Conservation (phyloP, 148 eudicot species). For the Diospyros kaki region DNA sequence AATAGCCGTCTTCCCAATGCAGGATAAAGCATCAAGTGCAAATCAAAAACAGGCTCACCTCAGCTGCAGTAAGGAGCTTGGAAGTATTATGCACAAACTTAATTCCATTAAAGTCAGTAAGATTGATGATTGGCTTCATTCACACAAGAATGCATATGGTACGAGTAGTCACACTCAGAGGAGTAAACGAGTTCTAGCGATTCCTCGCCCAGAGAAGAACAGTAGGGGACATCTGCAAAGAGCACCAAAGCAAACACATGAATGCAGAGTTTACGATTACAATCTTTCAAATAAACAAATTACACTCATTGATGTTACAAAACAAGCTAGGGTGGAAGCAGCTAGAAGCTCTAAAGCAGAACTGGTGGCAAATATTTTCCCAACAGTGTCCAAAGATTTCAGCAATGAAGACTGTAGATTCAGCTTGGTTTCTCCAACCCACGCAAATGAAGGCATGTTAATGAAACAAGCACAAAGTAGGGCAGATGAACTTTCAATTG, state of each 20-base stretch:
- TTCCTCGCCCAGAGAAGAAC: slow-evolving; percentile 13
- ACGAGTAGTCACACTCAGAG: not conserved
- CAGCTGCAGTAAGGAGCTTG: not conserved
- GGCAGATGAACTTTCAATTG: slow-evolving; percentile 5
- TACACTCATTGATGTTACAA: not conserved
- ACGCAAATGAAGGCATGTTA: not conserved
- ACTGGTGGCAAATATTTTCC: not conserved
- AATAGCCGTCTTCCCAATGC: not conserved
- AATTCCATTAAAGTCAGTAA: slow-evolving; percentile 8
- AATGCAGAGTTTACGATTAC: not conserved
- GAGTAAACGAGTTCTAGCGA: slow-evolving; percentile 12
- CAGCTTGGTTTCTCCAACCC: not conserved
- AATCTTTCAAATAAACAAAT: not conserved
- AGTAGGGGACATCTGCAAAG: not conserved
- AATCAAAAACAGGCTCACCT: not conserved
- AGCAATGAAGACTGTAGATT: not conserved
- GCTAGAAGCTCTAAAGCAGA: slow-evolving; percentile 6
- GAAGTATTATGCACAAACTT: slow-evolving; percentile 1
- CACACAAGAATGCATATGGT: not conserved
- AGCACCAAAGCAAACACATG: not conserved
- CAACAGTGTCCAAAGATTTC: not conserved
- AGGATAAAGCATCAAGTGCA: not conserved
- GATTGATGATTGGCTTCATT: slow-evolving; percentile 15
- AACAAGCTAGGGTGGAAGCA: not conserved
- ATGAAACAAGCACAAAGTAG: not conserved